Percentiles rank a stretch among this genome's conserved stretches.
These are phyloP conservation scores for Heritiera littoralis DNA, from an alignment of 345 rosid genomes.

Conservation along the genomic window DNA sequence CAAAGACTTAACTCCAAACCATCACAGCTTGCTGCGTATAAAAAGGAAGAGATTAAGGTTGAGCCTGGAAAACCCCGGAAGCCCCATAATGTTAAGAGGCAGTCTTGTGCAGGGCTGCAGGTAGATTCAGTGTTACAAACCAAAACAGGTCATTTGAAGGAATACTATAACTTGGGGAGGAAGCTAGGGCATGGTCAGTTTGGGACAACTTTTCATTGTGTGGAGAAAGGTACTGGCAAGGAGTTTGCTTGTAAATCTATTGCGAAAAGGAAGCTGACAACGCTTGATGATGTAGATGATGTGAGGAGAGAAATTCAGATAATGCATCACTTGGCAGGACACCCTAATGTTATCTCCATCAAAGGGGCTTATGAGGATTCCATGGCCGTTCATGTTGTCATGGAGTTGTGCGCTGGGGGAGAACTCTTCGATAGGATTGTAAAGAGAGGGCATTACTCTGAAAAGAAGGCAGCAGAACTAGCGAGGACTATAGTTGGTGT, in stretches of 20 bases:
- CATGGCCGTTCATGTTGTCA: conserved; percentile 81
- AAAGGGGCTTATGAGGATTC: conserved; percentile 85
- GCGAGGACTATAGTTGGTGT: conserved; percentile 69
- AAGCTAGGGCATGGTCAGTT: conserved; percentile 87
- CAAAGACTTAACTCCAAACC: conserved; percentile 16
- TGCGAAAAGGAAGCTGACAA: conserved; percentile 67
- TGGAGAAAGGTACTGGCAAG: conserved; percentile 66
- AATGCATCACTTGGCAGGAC: conserved; percentile 78
- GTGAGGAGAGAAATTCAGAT: conserved; percentile 89
- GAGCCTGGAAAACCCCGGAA: conserved; percentile 33
- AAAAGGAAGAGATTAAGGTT: conserved; percentile 19
- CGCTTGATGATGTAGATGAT: conserved; percentile 70
- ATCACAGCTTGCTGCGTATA: neutral
- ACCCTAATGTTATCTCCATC: conserved; percentile 64
- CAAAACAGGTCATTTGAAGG: conserved; percentile 67
- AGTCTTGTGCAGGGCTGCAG: conserved; percentile 54
- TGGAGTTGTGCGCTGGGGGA: conserved; percentile 89
- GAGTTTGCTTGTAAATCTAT: conserved; percentile 89
- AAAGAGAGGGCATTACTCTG: conserved; percentile 70
- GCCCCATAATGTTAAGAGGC: conserved; percentile 52
- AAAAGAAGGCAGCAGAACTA: conserved; percentile 68
- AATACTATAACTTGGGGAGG: conserved; percentile 58
- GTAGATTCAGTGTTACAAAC: conserved; percentile 57
- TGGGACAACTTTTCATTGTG: conserved; percentile 74
- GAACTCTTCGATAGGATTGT: conserved; percentile 87